These are phyloP conservation scores for Mortierella sp. DNA, from an alignment of 371 early-diverging fungal genomes.

Conservation along the genomic window DNA sequence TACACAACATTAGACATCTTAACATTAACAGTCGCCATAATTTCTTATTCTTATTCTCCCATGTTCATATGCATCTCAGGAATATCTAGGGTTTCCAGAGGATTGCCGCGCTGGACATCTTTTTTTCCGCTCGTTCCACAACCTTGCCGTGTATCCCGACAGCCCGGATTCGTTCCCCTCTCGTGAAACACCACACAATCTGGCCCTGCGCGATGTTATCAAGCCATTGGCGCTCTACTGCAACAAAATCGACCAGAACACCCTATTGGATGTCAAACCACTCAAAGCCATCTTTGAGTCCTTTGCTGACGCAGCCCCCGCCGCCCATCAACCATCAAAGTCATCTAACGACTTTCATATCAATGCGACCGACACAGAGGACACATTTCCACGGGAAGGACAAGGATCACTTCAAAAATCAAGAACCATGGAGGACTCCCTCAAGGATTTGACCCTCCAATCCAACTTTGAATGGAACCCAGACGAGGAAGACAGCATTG, in stretches of 20 bases:
- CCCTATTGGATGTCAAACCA: constrained; percentile 21
- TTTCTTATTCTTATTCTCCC: neutral
- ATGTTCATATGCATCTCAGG: constrained; percentile 8
- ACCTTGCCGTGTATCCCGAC: constrained; percentile 42
- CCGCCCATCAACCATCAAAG: neutral
- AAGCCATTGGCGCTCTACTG: constrained; percentile 54
- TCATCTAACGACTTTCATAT: neutral
- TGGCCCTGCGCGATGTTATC: constrained; percentile 36
- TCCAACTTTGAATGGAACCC: constrained; percentile 50
- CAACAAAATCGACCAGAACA: constrained; percentile 25
- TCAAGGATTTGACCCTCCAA: constrained; percentile 27
- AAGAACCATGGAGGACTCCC: constrained; percentile 46
- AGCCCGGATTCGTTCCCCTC: constrained; percentile 3
- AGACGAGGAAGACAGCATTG: constrained; percentile 30
- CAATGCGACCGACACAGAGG: neutral
- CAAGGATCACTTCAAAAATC: constrained; percentile 23
- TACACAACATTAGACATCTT: too few species aligned
- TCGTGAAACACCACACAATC: constrained; percentile 4
- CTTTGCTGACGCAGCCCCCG: constrained; percentile 22
- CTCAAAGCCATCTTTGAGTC: constrained; percentile 51
- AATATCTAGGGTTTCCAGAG: constrained; percentile 31
- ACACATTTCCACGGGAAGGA: neutral
- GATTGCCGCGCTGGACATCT: constrained; percentile 22
- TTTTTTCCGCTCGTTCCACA: constrained; percentile 51
- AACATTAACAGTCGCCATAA: neutral